These are phyloP conservation scores for Colletotrichum tanaceti DNA, from an alignment of 2,329 filamentous ascomycete genomes.

Conservation along the genomic window DNA sequence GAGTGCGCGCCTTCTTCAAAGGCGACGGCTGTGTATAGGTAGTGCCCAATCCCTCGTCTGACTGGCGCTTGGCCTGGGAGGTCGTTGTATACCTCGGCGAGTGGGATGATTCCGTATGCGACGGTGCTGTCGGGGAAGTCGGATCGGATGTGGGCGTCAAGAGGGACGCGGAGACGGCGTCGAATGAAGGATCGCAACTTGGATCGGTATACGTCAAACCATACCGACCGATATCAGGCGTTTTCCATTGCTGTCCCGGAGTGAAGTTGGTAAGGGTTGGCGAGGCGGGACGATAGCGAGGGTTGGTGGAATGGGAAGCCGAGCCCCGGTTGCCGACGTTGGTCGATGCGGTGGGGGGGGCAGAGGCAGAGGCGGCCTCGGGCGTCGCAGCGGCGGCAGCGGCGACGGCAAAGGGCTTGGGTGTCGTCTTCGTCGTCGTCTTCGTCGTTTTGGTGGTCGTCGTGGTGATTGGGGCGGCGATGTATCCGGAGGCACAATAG, in stretches of 20 bases:
- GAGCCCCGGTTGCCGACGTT: slow-evolving; percentile 34
- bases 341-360: slow-evolving; percentile 9
- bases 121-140: slow-evolving; percentile 20
- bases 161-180: slow-evolving; percentile 33
- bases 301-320: slow-evolving; percentile 38
- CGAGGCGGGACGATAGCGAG: slow-evolving; percentile 33
- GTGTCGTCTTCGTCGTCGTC: background rate
- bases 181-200: slow-evolving; percentile 41
- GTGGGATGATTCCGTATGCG: slow-evolving; percentile 25
- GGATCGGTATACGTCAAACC: slow-evolving; percentile 45
- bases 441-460: slow-evolving; percentile 9
- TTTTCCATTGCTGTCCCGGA: slow-evolving; percentile 35
- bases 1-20: slow-evolving; percentile 61
- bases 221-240: slow-evolving; percentile 46
- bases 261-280: slow-evolving; percentile 25
- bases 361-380: slow-evolving; percentile 21
- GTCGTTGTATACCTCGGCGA: slow-evolving; percentile 33
- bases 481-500: slow-evolving; percentile 17
- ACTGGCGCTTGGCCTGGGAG: slow-evolving; percentile 46
- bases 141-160: slow-evolving; percentile 28
- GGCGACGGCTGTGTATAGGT: slow-evolving; percentile 44
- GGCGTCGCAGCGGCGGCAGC: slow-evolving; percentile 15
- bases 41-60: slow-evolving; percentile 43
- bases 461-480: slow-evolving; percentile 8
- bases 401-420: slow-evolving; percentile 18